These are phyloP conservation scores for Exophiala phaeomuriformis DNA, from an alignment of 2,329 filamentous ascomycete genomes.

Conservation along the genomic window DNA sequence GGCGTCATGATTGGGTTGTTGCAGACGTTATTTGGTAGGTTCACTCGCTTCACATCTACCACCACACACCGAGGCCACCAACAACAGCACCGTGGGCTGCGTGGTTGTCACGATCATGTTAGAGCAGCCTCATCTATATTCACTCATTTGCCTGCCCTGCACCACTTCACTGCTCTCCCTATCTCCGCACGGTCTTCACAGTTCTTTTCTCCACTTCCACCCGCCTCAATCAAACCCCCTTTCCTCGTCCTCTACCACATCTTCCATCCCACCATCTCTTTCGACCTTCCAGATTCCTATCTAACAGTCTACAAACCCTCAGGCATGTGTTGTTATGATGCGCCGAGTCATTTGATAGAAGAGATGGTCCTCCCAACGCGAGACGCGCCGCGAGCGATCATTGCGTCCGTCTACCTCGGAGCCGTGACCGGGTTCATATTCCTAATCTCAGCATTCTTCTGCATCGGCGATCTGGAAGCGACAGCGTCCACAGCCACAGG, in stretches of 20 bases:
- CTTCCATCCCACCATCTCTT: slow-evolving; percentile 31
- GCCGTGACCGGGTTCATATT: slow-evolving; percentile 44
- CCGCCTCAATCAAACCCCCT: not conserved
- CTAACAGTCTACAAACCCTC: not conserved
- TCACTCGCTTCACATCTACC: slow-evolving; percentile 23
- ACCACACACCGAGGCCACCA: too few relatives aligned
- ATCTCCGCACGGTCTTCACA: too few relatives aligned
- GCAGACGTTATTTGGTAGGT: slow-evolving; percentile 36
- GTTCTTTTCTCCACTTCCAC: too few relatives aligned
- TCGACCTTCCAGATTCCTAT: not conserved
- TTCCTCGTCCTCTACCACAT: slow-evolving; percentile 19
- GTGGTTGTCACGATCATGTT: too few relatives aligned
- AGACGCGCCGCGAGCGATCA: slow-evolving; percentile 45
- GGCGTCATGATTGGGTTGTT: slow-evolving; percentile 48
- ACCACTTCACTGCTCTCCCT: too few relatives aligned
- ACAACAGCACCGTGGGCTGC: too few relatives aligned
- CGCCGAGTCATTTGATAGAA: slow-evolving; percentile 46
- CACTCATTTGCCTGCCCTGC: too few relatives aligned
- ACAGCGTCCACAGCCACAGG: slow-evolving; percentile 43
- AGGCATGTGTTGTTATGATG: slow-evolving; percentile 35
- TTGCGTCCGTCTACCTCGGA: slow-evolving; percentile 41
- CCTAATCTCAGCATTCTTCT: slow-evolving; percentile 45
- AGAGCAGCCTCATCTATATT: too few relatives aligned
- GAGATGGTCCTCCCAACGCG: slow-evolving; percentile 45
- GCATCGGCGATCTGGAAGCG: slow-evolving; percentile 44